Evolutionary conservation across 257 asterid species (phyloP), one percentile per base, ranked within the genome.

Genomic region (Galeopsis tetrahit): DNA sequence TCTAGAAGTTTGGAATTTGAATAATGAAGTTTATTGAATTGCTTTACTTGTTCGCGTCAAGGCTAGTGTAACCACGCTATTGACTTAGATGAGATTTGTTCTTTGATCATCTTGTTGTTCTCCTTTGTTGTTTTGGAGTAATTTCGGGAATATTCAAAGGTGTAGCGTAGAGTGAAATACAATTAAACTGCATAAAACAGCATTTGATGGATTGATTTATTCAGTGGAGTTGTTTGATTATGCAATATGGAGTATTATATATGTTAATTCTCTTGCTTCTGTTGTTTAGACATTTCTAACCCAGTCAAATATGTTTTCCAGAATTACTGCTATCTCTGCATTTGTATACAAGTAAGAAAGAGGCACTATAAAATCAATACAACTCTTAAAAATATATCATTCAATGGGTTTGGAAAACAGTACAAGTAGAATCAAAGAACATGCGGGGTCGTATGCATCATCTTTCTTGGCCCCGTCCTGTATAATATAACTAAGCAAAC

Each of bases 361-460:
- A 5, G 8, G 10, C n/a, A 10, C 48, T 15, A 51, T 17, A 13
- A 8, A 74, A 44, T 65, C 13, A 63, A 44, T 38, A 42, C 1
- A 69, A 70, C 9, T 70, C 33, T 6, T 49, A 75, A 33, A 68
- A 57, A 51, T 15, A 59, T 43, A 61, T 39, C 72, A 43, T 81
- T 70, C 6, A 77, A 68, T 76, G 48, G 49, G 10, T 64, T 42
- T 46, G 71, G 56, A 56, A 63, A 80, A 66, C 60, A 66, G 62
- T 79, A 79, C 67, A 60, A 32, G 56, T 82, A 62, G 9, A 64
- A 70, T 60, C 72, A 63, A 72, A 52, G 43, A 68, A 72, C 68
- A 51, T 14, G 56, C 10, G 69, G 77, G 55, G 51, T 51, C 51
- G 52, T 33, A 53, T 63, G 59, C 75, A 63, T 71, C 84, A 75